Conservation (phyloP, 495 filamentous ascomycete genomes). For the Podospora pseudoanserina region DNA sequence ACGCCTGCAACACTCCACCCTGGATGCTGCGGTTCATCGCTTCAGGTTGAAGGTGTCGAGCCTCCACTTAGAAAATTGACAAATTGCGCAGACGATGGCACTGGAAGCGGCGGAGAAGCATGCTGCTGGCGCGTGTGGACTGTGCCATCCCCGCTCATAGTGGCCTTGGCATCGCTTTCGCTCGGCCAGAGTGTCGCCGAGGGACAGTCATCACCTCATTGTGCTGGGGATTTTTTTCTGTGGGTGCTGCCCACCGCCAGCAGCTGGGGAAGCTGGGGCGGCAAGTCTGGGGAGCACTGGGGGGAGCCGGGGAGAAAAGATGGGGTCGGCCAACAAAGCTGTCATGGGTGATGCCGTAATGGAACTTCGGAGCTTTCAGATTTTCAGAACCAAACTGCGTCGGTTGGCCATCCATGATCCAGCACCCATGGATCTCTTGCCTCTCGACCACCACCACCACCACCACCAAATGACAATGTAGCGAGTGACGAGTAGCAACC, state of each 20-base stretch:
- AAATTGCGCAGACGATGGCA: constrained; percentile 21
- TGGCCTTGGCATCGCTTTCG: constrained; percentile 23
- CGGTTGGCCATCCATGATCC: background rate
- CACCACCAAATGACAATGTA: too few species aligned
- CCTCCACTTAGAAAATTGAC: constrained; percentile 14
- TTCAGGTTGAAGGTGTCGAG: constrained; percentile 1
- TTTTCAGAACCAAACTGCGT: background rate
- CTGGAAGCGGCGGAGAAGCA: constrained; percentile 26
- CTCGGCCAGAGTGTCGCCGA: constrained; percentile 34
- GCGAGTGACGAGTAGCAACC: background rate
- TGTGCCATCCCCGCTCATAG: constrained; percentile 34
- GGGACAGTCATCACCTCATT: constrained; percentile 26
- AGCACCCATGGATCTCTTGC: background rate
- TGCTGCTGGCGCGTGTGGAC: constrained; percentile 20
- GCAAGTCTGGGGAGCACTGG: constrained; percentile 24
- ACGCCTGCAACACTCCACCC: constrained; percentile 1
- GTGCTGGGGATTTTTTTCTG: constrained; percentile 1
- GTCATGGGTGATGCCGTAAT: background rate
- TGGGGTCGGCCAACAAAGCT: constrained; percentile 1
- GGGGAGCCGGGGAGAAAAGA: constrained; percentile 11
- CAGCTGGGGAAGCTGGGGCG: constrained; percentile 12
- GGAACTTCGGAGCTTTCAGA: background rate
- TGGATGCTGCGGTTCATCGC: constrained; percentile 17
- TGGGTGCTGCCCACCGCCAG: background rate
- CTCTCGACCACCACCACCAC: background rate